phyloP scores from a whole-genome alignment of 129 eudicot species.

The Arctium minus region DNA sequence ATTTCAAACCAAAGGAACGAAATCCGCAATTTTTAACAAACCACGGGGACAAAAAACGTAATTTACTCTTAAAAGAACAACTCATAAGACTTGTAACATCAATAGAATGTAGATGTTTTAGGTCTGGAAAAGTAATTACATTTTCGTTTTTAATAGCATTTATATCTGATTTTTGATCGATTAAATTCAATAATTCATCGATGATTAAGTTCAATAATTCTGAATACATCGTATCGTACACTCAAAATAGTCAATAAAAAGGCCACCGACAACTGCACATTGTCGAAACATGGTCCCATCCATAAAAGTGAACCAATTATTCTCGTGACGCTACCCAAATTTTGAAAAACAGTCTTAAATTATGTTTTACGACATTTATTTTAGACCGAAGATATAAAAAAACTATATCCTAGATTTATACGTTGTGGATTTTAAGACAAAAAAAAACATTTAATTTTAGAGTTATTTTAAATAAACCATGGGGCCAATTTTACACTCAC shows the following conservation, averaged over 20 bases:
- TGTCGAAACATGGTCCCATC: neutral
- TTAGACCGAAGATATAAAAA: neutral
- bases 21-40: too few relatives aligned
- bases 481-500: too few relatives aligned
- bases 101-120: too few relatives aligned
- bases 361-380: neutral
- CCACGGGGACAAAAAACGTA: too few relatives aligned
- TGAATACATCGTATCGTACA: neutral
- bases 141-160: neutral
- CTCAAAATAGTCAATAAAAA: neutral
- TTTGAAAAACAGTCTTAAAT: neutral
- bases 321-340: neutral
- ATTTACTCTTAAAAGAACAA: too few relatives aligned
- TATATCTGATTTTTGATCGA: neutral
- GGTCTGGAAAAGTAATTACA: too few relatives aligned
- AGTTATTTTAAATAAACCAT: too few relatives aligned
- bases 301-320: neutral
- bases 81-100: too few relatives aligned
- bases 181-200: neutral
- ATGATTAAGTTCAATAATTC: neutral
- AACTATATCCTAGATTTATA: neutral
- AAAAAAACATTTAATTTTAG: too few relatives aligned
- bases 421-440: neutral
- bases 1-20: too few relatives aligned
- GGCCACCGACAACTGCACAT: neutral